Conservation (phyloP, 2,329 filamentous ascomycete species). For the Thelonectria discophora region DNA sequence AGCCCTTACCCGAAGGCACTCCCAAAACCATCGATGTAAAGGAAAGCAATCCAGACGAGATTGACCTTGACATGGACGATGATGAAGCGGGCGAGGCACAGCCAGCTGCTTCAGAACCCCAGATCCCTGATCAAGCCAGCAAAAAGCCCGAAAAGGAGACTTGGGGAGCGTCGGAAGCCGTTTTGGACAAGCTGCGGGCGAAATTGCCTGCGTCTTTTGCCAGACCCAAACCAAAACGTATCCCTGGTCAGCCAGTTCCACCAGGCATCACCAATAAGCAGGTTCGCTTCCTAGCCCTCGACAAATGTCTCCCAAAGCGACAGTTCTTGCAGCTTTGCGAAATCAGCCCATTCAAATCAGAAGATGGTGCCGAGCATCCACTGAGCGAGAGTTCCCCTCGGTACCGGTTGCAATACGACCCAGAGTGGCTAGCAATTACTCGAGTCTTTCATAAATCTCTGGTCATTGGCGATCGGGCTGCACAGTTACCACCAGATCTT, state of each 20-base stretch:
- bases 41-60: conserved; percentile 70
- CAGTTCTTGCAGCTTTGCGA: conserved; percentile 85
- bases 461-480: conserved; percentile 66
- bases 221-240: conserved; percentile 50
- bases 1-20: conserved; percentile 12
- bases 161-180: conserved; percentile 42
- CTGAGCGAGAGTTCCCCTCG: conserved; percentile 48
- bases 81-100: conserved; percentile 49
- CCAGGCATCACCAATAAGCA: conserved; percentile 77
- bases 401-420: conserved; percentile 79
- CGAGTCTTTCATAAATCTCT: conserved; percentile 78
- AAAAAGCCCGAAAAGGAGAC: conserved; percentile 3
- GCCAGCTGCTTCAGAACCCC: conserved; percentile 1
- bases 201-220: conserved; percentile 82
- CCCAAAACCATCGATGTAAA: conserved; percentile 20
- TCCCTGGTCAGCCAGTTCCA: conserved; percentile 71
- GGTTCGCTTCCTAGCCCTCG: conserved; percentile 87
- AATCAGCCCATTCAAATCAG: conserved; percentile 59
- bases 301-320: conserved; percentile 85
- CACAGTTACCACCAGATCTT: conserved; percentile 64
- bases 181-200: conserved; percentile 72
- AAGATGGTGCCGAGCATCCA: conserved; percentile 34
- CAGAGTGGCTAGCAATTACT: conserved; percentile 94
- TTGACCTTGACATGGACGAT: conserved; percentile 72
- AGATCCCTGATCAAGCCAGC: conserved; percentile 18